Conservation (phyloP, 2,329 filamentous ascomycete species). For the Calonectria fujianensis region DNA sequence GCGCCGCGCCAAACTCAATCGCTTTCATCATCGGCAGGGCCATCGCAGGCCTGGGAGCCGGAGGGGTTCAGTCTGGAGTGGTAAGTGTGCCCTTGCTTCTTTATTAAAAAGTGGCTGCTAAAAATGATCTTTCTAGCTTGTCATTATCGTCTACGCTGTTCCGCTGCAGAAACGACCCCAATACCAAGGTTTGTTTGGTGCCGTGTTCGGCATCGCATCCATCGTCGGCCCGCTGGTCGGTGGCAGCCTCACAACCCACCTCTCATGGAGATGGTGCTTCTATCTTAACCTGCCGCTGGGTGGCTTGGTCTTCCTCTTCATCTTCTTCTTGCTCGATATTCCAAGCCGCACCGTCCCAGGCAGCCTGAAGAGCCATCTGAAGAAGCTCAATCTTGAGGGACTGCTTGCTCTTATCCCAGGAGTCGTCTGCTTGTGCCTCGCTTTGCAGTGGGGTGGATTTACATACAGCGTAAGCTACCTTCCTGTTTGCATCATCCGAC, state of each 20-base stretch:
- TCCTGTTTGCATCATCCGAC: neutral
- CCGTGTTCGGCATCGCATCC: conserved; percentile 34
- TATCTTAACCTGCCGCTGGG: conserved; percentile 34
- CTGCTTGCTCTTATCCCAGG: conserved; percentile 71
- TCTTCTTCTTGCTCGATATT: conserved; percentile 43
- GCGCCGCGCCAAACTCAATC: conserved; percentile 28
- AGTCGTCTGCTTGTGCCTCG: conserved; percentile 67
- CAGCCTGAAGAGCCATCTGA: conserved; percentile 63
- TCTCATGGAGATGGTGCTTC: conserved; percentile 36
- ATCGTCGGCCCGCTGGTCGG: conserved; percentile 35
- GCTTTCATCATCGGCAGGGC: conserved; percentile 37
- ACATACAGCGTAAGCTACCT: conserved; percentile 54
- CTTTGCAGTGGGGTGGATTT: conserved; percentile 68
- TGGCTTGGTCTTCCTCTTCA: neutral
- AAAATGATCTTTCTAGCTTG: neutral
- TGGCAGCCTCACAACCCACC: conserved; percentile 16
- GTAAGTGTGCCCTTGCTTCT: neutral
- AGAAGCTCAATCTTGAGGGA: conserved; percentile 72
- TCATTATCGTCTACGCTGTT: conserved; percentile 36
- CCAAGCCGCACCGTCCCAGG: conserved; percentile 41
- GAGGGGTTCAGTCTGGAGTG: conserved; percentile 16
- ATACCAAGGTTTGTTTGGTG: conserved; percentile 32
- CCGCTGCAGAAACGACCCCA: conserved; percentile 35
- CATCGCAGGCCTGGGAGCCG: conserved; percentile 8
- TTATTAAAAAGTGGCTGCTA: too few relatives aligned